phyloP scores from a whole-genome alignment of 139 green algal species.

The Chlorella ohadii region DNA sequence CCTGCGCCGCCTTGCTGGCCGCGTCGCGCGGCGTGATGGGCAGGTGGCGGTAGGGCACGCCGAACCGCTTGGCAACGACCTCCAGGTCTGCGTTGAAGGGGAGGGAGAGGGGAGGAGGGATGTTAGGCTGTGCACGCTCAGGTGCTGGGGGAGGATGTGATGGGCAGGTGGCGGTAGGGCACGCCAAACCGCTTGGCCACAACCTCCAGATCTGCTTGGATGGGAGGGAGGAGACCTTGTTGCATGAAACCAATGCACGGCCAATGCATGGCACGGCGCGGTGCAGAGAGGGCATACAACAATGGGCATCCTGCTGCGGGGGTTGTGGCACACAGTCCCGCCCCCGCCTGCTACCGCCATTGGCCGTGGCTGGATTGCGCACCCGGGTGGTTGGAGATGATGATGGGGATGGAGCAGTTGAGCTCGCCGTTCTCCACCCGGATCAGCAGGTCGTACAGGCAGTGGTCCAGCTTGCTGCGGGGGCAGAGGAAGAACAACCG shows the following conservation, averaged over 20 bases:
- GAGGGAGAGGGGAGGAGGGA: not conserved
- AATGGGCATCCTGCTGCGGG: no score
- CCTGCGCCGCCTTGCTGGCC: constrained; percentile 57
- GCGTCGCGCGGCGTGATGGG: constrained; percentile 34
- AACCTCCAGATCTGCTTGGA: constrained; percentile 66
- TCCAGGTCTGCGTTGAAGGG: constrained; percentile 57
- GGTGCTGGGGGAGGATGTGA: no score
- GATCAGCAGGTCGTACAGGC: constrained; percentile 87
- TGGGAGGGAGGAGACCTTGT: no score
- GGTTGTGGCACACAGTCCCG: no score
- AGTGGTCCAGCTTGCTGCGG: constrained; percentile 69
- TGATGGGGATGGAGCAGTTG: constrained; percentile 66
- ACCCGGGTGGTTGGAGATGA: constrained; percentile 80
- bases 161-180: constrained; percentile 65
- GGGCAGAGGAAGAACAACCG: no score
- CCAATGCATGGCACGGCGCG: no score
- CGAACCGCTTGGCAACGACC: constrained; percentile 65
- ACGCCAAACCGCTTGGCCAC: constrained; percentile 71
- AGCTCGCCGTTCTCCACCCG: constrained; percentile 69
- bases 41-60: constrained; percentile 70
- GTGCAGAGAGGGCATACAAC: no score
- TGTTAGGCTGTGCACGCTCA: no score
- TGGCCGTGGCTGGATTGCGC: no score
- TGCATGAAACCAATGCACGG: no score
- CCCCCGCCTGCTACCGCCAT: no score